phyloP scores from a whole-genome alignment of 257 asterid genomes.

The Capsicum chinense region DNA sequence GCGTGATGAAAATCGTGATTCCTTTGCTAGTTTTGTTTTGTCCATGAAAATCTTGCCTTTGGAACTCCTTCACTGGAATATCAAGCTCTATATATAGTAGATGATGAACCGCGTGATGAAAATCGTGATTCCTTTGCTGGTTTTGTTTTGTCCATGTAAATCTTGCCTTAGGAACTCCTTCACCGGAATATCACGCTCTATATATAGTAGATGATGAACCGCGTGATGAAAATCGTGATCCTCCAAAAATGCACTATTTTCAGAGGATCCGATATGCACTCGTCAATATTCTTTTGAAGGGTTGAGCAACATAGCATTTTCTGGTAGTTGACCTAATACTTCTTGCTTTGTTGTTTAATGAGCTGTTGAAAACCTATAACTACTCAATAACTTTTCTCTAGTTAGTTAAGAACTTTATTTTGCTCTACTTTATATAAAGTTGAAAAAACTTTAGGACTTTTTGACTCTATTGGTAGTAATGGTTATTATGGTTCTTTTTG shows the following conservation, averaged over 20 bases:
- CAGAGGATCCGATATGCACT: background rate
- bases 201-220: background rate
- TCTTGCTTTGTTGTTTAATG: background rate
- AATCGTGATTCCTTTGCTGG: no score
- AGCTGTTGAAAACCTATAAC: background rate
- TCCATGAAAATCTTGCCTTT: background rate
- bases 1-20: background rate
- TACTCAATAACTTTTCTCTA: background rate
- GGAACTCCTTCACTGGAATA: fast-evolving
- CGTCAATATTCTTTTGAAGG: background rate
- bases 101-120: background rate
- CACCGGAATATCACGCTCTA: background rate
- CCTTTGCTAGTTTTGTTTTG: no score
- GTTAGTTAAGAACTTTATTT: background rate
- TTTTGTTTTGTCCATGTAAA: background rate
- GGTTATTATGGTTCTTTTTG: background rate
- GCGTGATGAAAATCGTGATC: background rate
- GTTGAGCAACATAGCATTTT: background rate
- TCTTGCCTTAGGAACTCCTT: fast-evolving
- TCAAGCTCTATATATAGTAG: background rate
- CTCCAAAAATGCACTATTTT: background rate
- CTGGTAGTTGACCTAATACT: conserved; percentile 7
- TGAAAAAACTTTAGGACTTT: background rate
- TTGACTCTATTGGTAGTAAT: background rate
- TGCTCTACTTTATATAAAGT: background rate